Evolutionary conservation across 2,329 filamentous ascomycete species (phyloP).

Genomic region (Neopestalotiopsis rosae): DNA sequence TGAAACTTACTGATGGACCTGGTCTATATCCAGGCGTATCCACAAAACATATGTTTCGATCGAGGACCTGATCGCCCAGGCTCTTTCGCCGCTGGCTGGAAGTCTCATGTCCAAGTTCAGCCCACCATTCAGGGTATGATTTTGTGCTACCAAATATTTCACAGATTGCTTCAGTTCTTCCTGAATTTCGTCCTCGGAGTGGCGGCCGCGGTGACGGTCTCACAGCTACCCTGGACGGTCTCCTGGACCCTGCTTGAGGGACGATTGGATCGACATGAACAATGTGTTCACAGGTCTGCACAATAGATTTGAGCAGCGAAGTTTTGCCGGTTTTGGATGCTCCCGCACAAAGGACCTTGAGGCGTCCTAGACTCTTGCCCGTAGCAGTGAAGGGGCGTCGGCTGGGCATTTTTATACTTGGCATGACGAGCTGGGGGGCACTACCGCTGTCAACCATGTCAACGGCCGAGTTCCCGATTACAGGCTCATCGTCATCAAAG

Average conservation of each 20-base stretch:
- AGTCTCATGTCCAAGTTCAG: constrained; percentile 72
- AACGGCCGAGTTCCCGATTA: constrained; percentile 50
- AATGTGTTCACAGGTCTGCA: constrained; percentile 87
- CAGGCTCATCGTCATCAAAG: constrained; percentile 53
- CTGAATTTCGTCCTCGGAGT: constrained; percentile 28
- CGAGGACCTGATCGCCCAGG: constrained; percentile 76
- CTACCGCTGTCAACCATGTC: constrained; percentile 52
- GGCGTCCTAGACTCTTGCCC: constrained; percentile 81
- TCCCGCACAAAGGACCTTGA: constrained; percentile 90
- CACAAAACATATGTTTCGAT: constrained; percentile 92
- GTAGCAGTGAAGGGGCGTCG: constrained; percentile 88
- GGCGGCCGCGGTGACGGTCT: constrained; percentile 19
- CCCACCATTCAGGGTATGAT: constrained; percentile 90
- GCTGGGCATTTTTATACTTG: constrained; percentile 88
- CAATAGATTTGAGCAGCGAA: constrained; percentile 84
- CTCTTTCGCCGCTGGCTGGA: constrained; percentile 69
- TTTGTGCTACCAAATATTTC: constrained; percentile 82
- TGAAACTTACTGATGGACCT: constrained; percentile 54
- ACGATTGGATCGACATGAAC: constrained; percentile 83
- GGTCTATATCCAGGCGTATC: constrained; percentile 74
- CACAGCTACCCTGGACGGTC: constrained; percentile 20
- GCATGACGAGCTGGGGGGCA: constrained; percentile 92
- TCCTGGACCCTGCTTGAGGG: constrained; percentile 31
- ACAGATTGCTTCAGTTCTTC: constrained; percentile 51
- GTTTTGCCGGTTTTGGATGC: constrained; percentile 85